These are phyloP conservation scores for Panellus pusillus DNA, from an alignment of 768 basidiomycete genomes.

Conservation along the genomic window DNA sequence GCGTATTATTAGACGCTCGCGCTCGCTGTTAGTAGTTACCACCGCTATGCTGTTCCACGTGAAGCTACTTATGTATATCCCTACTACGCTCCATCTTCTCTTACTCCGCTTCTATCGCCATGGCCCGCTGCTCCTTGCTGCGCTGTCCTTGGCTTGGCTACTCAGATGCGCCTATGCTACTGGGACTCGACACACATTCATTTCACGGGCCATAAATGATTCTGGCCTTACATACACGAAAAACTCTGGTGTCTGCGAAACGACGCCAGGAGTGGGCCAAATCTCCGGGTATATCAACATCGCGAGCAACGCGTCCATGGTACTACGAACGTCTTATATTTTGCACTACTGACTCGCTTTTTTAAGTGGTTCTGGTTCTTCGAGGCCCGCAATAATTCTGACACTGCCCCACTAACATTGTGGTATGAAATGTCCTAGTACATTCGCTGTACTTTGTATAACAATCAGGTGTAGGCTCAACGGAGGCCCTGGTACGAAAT, in stretches of 20 bases:
- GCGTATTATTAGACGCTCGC: no score
- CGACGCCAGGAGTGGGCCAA: conserved; percentile 58
- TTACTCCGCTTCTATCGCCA: no score
- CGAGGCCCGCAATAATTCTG: conserved; percentile 44
- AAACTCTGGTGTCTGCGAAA: conserved; percentile 66
- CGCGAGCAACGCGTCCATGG: conserved; percentile 59
- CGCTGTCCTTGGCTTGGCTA: no score
- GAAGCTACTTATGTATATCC: no score
- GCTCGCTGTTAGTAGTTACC: no score
- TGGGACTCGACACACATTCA: background rate
- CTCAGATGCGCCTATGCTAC: no score
- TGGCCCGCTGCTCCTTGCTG: no score
- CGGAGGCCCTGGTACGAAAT: conserved; percentile 30
- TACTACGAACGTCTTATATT: conserved; percentile 16
- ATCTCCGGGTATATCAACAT: conserved; percentile 65
- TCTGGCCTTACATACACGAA: conserved; percentile 37
- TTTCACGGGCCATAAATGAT: background rate
- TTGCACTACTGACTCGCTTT: background rate
- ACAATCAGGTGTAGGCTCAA: conserved; percentile 24
- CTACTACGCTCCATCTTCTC: no score
- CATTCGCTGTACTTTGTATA: background rate
- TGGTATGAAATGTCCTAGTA: conserved; percentile 32
- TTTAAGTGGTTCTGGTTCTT: conserved; percentile 57
- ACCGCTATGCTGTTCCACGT: no score
- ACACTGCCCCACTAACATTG: conserved; percentile 48